Evolutionary conservation across 345 rosid species (phyloP).

Genomic region (Eucalyptus erythrocorys): DNA sequence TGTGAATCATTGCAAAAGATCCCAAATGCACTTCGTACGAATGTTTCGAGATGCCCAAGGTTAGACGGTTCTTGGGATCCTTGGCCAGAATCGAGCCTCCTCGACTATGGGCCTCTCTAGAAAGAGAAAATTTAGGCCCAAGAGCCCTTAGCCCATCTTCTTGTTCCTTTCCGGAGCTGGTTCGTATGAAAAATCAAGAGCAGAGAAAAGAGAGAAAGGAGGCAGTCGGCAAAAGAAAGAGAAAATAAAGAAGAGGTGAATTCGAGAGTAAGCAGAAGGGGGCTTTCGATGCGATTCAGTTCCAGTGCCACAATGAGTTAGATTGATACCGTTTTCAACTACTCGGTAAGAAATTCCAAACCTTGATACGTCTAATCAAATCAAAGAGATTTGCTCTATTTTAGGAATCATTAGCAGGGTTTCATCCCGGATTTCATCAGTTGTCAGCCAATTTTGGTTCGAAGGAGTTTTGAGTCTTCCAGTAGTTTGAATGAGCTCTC

Average conservation of each 20-base stretch:
- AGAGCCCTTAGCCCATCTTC: too few species aligned
- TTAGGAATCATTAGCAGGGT: too few species aligned
- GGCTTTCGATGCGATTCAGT: background rate
- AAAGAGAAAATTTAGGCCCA: too few species aligned
- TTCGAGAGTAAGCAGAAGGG: background rate
- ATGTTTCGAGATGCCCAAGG: too few species aligned
- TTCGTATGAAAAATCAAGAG: background rate
- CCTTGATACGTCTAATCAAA: background rate
- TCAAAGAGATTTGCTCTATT: background rate
- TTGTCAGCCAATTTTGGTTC: too few species aligned
- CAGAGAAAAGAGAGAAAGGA: background rate
- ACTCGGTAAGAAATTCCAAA: background rate
- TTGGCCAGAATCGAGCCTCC: too few species aligned
- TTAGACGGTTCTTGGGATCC: too few species aligned
- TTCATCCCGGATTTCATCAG: background rate
- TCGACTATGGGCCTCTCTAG: too few species aligned
- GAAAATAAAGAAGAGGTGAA: background rate
- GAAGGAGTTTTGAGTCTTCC: background rate
- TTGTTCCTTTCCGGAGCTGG: background rate
- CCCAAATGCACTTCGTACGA: background rate
- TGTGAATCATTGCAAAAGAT: background rate
- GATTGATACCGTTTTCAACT: background rate
- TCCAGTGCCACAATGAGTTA: background rate
- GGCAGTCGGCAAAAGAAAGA: background rate
- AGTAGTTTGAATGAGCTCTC: background rate